These are phyloP conservation scores for Keithomyces neogunnii DNA, from an alignment of 2,329 filamentous ascomycete genomes.

Conservation along the genomic window DNA sequence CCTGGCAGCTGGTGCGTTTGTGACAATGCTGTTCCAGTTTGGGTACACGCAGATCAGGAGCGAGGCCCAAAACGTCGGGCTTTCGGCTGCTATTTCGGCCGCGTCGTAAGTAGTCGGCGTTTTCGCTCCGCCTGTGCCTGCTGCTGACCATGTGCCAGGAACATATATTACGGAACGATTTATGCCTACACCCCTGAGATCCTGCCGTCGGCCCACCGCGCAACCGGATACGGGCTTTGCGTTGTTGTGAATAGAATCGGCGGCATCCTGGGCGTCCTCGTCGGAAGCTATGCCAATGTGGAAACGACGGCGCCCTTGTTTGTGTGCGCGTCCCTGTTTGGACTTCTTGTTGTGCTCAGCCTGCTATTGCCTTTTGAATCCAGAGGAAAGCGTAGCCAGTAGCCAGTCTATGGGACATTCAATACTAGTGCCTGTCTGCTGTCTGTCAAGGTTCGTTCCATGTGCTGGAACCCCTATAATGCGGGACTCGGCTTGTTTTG, in stretches of 20 bases:
- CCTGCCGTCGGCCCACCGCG: slow-evolving; percentile 8
- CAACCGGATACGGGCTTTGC: slow-evolving; percentile 8
- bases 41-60: slow-evolving; percentile 9
- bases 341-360: slow-evolving; percentile 7
- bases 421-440: too few relatives aligned
- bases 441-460: too few relatives aligned
- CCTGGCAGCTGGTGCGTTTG: slow-evolving; percentile 3
- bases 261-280: slow-evolving; percentile 7
- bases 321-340: slow-evolving; percentile 9
- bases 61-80: slow-evolving; percentile 7
- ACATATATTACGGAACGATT: slow-evolving; percentile 8
- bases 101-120: slow-evolving; percentile 5
- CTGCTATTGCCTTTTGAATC: slow-evolving; percentile 9
- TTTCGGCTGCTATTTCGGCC: slow-evolving; percentile 8
- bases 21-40: slow-evolving; percentile 8
- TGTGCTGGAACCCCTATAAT: too few relatives aligned
- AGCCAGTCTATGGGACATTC: not conserved
- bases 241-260: slow-evolving; percentile 8
- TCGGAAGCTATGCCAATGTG: slow-evolving; percentile 9
- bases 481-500: too few relatives aligned
- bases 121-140: not conserved
- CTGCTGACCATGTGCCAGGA: not conserved
- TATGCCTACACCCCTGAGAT: slow-evolving; percentile 9
- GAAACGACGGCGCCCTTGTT: slow-evolving; percentile 9
- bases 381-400: slow-evolving; percentile 7